phyloP scores from a whole-genome alignment of 768 basidiomycete genomes.

The Cystobasidium onofrii region DNA sequence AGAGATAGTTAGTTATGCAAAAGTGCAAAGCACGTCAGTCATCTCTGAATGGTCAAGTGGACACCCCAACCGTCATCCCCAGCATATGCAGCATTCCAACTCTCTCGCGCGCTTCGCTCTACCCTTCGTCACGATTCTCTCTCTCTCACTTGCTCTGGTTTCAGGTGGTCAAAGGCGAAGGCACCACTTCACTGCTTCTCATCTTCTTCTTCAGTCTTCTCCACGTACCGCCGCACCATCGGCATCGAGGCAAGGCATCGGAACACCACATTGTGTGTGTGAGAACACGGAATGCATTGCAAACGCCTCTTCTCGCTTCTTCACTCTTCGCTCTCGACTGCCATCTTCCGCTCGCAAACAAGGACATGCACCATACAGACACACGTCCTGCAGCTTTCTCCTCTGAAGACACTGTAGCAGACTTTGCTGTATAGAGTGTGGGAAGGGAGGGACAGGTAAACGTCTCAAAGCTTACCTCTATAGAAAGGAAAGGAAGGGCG shows the following conservation, averaged over 20 bases:
- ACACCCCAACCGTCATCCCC: neutral
- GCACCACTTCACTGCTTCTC: neutral
- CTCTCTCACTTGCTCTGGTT: neutral
- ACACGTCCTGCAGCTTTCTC: neutral
- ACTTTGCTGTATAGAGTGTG: neutral
- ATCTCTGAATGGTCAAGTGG: neutral
- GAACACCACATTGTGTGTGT: neutral
- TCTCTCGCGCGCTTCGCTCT: neutral
- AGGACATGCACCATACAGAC: neutral
- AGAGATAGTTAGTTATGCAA: neutral
- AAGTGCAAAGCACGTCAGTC: neutral
- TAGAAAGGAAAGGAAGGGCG: neutral
- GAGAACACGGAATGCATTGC: neutral
- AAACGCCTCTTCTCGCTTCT: conserved; percentile 2
- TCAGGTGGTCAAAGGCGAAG: conserved; percentile 9
- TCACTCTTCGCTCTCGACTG: neutral
- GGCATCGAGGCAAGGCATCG: neutral
- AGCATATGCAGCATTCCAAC: neutral
- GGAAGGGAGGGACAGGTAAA: neutral
- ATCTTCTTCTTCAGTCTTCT: neutral
- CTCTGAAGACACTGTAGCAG: neutral
- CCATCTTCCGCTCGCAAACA: conserved; percentile 1
- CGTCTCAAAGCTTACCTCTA: neutral
- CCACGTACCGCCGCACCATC: neutral
- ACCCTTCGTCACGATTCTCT: neutral